phyloP scores from a whole-genome alignment of 83 land plant genomes.

The Picea abies region DNA sequence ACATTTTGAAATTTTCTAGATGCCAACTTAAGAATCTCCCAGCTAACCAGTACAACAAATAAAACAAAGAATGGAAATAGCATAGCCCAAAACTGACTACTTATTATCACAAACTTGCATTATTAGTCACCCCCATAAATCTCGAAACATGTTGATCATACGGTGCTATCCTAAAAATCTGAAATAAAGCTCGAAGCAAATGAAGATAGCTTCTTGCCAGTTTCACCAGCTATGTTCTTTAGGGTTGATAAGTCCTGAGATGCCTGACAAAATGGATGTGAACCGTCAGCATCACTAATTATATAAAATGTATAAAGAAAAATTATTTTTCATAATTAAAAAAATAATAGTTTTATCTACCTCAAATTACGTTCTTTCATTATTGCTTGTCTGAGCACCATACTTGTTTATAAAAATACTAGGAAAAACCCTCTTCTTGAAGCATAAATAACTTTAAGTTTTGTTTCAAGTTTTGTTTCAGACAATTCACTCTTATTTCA shows the following conservation, averaged over 20 bases:
- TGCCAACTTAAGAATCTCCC: not conserved
- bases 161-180: constrained; percentile 71
- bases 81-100: not conserved
- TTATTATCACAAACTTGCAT: not conserved
- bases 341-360: no score
- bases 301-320: no score
- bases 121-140: not conserved
- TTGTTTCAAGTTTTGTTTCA: no score
- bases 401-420: no score
- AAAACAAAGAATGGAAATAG: not conserved
- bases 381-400: no score
- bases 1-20: not conserved
- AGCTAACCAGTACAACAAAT: constrained; percentile 4
- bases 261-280: constrained; percentile 37
- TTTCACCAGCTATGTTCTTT: constrained; percentile 80
- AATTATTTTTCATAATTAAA: no score
- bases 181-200: constrained; percentile 64
- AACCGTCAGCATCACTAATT: no score
- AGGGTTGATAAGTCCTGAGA: constrained; percentile 69
- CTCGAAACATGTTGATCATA: constrained; percentile 20
- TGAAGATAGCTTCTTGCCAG: constrained; percentile 70
- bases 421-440: no score
- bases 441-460: no score
- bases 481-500: no score
- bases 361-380: no score